A percentile compares a stretch with the other conserved stretches of the same genome.
phyloP scores from a whole-genome alignment of 169 alveolate genomes.

The Eimeria falciformis region DNA sequence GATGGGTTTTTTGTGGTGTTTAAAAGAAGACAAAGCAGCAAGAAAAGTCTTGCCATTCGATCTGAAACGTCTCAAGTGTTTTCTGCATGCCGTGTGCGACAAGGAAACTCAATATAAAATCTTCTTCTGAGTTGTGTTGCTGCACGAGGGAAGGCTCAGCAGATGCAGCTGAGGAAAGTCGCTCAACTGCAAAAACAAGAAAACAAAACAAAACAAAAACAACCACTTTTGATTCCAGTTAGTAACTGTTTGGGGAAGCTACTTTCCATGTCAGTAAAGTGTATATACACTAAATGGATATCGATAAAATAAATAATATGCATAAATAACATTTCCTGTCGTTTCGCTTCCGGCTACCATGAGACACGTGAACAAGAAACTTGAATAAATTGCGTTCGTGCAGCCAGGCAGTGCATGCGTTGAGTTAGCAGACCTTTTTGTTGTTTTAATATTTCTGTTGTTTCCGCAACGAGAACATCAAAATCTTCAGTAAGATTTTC shows the following conservation, averaged over 20 bases:
- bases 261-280: too few relatives aligned
- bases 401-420: background rate
- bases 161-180: background rate
- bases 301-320: background rate
- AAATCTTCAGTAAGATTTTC: background rate
- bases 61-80: constrained; percentile 12
- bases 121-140: constrained; percentile 85
- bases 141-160: background rate
- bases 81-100: constrained; percentile 75
- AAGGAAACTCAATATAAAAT: constrained; percentile 91
- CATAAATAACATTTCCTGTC: background rate
- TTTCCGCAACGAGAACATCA: background rate
- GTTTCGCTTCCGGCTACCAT: too few relatives aligned
- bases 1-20: background rate
- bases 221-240: background rate
- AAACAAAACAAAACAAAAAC: background rate
- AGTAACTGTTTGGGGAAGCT: too few relatives aligned
- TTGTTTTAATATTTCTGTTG: background rate
- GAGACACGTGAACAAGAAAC: too few relatives aligned
- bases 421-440: background rate
- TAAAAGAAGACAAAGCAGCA: background rate
- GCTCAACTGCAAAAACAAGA: background rate
- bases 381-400: too few relatives aligned
- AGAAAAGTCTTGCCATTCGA: background rate
- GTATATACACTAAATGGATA: background rate